Base-by-base conservation (phyloP, 1,284 basidiomycete genomes). In the Naganishia albida region DNA sequence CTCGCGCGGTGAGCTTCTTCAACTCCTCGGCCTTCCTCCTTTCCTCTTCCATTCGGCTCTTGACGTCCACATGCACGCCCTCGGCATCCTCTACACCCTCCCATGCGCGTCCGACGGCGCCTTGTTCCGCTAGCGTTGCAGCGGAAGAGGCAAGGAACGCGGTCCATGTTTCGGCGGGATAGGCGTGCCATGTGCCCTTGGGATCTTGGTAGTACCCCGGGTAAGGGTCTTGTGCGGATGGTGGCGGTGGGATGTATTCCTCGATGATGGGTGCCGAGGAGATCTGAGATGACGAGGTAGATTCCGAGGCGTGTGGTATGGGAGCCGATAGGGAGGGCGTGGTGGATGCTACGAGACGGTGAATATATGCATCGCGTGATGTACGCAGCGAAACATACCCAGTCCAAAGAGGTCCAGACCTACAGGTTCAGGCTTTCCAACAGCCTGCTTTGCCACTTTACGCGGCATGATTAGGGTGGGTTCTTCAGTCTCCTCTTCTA, bases 131-230 rank as follows among this genome's bases (percentile, higher is more conserved):
- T 13, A 30, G 20, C 25, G 39, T 25, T 55, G 60, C 25, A 7
- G 56, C 40, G 2, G 39, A 2, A 12, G 43, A 44, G 6, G 56
- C 46, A 68, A 77, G 83, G 78, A 89, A 90, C 38, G 82, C 84
- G 38, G 82, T 82, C 74, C 91, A 93, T 76, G 89, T 91, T n/a
- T 73, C 82, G 0, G 85, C 78, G 63, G 93, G 90, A 75, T 93
- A 84, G 0, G 87, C 86, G 26, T 85, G 87, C 87, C 91, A 93
- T 55, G 82, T 74, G 12, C 91, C 90, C 1, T 88, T 87, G 0
- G 90, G 90, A 28, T 89, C 83, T 68, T 88, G 86, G 76, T 94
- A 93, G 79, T 93, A 94, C 2, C 91, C 91, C 1, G 91, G 91
- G 76, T 93, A 92, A 20, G 85, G 85, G 74, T 93, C 91, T 23